These are phyloP conservation scores for Lentinula sp. DNA, from an alignment of 768 basidiomycete species.

Conservation along the genomic window DNA sequence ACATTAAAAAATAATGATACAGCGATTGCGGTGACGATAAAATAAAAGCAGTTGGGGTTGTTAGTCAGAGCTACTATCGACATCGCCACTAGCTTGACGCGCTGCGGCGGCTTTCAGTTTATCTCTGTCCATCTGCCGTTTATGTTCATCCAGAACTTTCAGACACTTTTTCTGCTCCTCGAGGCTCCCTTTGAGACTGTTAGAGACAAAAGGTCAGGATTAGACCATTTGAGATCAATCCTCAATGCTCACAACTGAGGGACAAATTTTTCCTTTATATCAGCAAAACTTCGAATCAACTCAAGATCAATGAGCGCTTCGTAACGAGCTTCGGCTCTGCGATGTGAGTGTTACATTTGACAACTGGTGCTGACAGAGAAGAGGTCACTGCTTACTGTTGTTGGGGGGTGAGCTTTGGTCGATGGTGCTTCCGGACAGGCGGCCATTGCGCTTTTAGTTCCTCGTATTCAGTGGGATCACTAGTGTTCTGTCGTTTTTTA, in stretches of 20 bases:
- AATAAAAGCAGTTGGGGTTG: too few species aligned
- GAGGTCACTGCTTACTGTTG: slow-evolving; percentile 33
- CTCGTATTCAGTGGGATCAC: slow-evolving; percentile 8
- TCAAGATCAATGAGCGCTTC: slow-evolving; percentile 58
- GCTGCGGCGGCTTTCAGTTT: neutral
- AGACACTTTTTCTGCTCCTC: neutral
- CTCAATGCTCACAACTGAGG: neutral
- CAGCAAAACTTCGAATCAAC: slow-evolving; percentile 33
- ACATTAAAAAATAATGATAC: too few species aligned
- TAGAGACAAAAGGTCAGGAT: too few species aligned
- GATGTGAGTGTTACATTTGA: neutral
- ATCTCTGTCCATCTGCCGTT: neutral
- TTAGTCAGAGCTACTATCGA: neutral
- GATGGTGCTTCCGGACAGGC: slow-evolving; percentile 55
- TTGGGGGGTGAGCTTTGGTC: slow-evolving; percentile 35
- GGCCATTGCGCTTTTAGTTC: slow-evolving; percentile 53
- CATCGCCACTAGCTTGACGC: neutral
- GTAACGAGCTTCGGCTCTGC: slow-evolving; percentile 49
- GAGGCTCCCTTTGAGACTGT: neutral
- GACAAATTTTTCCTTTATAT: neutral
- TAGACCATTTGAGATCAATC: neutral
- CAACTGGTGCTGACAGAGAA: neutral
- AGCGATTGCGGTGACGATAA: too few species aligned
- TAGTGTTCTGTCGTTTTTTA: slow-evolving; percentile 13
- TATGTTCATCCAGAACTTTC: neutral